Base-by-base conservation (phyloP, 1,139 yeast genomes). In the Sugiyamaella castrensis region DNA sequence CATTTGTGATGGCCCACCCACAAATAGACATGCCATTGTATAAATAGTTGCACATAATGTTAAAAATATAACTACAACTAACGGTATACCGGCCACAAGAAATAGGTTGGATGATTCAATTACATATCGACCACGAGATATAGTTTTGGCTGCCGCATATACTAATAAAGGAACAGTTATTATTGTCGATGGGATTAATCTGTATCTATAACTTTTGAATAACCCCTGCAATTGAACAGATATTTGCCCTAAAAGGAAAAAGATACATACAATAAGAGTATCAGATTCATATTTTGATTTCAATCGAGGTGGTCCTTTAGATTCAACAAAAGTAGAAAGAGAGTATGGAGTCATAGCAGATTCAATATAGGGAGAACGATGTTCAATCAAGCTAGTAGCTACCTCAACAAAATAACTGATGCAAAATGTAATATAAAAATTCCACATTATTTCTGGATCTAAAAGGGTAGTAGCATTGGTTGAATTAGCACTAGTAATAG, bases 1-100 rank as follows among this genome's bases (percentile, higher is more conserved):
- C 53, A 31, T 50, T 39, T 11, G 40, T 11, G 29, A 40, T 28
- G 37, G 41, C 26, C 41, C 47, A 30, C 47, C 47, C 1, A 16
- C 42, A 26, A 43, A 6, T 26, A 43, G 28, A 30, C 33, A 31
- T 16, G 47, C 47, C 8, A 26, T 10, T 26, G 33, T 28, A 31
- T 43, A 43, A 13, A 43, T 43, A 12, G 31, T 8, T 10, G 24
- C 26, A 29, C 47, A 43, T 11, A 43, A 33, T 15, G 33, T 15
- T 2, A 37, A 19, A 37, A 37, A 43, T 12, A 30, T 4, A 4
- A 30, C 10, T 4, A 16, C 37, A 4, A 43, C 9, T 4, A 37
- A 9, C 4, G 47, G 47, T n/a, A 24, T 31, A 9, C 19, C 33
- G 5, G 31, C 47, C 19, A 26, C 10, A 11, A 42, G 9, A 12